Base-by-base conservation (phyloP, 768 basidiomycete genomes). In the Amanita rubescens region DNA sequence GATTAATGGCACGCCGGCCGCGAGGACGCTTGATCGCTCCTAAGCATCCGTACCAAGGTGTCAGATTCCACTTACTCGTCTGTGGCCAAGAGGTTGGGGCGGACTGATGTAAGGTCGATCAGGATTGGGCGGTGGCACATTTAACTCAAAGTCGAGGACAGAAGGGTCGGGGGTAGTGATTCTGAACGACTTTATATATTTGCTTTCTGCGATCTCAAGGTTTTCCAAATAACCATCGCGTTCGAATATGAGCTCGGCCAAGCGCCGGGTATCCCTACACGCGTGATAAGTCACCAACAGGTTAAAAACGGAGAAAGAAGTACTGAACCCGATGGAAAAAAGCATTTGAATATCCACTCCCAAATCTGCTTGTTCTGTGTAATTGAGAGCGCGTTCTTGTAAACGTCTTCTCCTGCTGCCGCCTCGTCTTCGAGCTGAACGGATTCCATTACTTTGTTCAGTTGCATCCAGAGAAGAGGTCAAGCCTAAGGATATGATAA, bases 151-250 rank as follows among this genome's bases (percentile, higher is more conserved):
- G 63, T 86, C 82, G 11, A 78, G 71, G 50, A 87, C 73, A 6
- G 86, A 86, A 17, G 85, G 85, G 54, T 86, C 85, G 3, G 86
- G 85, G 0, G 85, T 88, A 0, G 83, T 81, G 9, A 86, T 69
- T 14, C 79, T 73, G 72, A 90, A 91, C 4, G 85, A 90, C 53
- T 75, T 74, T 57, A 89, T 88, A 60, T 90, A 93, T 60, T 76
- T 79, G 10, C 84, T 80, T 69, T 90, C 89, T 10, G 88, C 87
- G 49, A 84, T 79, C 70, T 92, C 89, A 8, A 92, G 74, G 56
- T 86, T 82, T 58, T 88, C 83, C n/a, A 92, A 67, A 19, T 90
- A 80, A 60, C 79, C 76, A 57, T 90, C 88, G 25, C 90, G 76
- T 63, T 90, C 83, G 41, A 82, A 80, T 39, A 91, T 86, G 25